These are phyloP conservation scores for Lepidium campestre DNA, from an alignment of 441 rosid genomes.

Conservation along the genomic window DNA sequence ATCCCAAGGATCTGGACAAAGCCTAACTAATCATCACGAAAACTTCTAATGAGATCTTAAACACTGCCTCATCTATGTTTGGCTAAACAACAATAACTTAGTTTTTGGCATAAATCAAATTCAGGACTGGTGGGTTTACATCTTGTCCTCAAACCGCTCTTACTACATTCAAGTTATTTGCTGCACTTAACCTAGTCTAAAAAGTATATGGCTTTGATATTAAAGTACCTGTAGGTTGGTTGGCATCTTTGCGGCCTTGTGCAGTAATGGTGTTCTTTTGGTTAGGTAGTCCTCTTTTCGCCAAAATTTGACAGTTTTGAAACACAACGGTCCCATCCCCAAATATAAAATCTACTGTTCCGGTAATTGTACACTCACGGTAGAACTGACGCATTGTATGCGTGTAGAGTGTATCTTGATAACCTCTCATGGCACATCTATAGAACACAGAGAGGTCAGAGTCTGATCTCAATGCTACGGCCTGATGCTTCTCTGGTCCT, in stretches of 20 bases:
- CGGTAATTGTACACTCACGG: slow-evolving; percentile 62
- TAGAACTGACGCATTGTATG: slow-evolving; percentile 89
- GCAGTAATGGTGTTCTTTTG: slow-evolving; percentile 37
- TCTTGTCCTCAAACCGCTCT: no score
- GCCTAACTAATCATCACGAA: no score
- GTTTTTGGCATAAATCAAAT: no score
- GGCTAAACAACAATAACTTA: no score
- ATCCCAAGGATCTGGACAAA: no score
- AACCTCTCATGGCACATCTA: slow-evolving; percentile 57
- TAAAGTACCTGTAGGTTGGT: slow-evolving; percentile 30
- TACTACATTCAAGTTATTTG: no score
- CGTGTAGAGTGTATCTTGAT: slow-evolving; percentile 84
- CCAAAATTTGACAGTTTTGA: slow-evolving; percentile 35
- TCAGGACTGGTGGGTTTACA: no score
- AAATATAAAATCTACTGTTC: slow-evolving; percentile 34
- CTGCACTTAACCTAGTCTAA: neutral
- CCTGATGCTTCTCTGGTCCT: slow-evolving; percentile 77
- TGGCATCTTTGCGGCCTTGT: slow-evolving; percentile 28
- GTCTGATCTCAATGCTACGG: slow-evolving; percentile 74
- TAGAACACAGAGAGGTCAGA: slow-evolving; percentile 67
- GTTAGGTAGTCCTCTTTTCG: slow-evolving; percentile 24
- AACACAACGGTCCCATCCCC: slow-evolving; percentile 33
- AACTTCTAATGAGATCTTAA: no score
- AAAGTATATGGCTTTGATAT: neutral
- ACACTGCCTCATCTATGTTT: no score